Base-by-base conservation (phyloP, 139 green algal genomes). In the Micractinium conductrix region DNA sequence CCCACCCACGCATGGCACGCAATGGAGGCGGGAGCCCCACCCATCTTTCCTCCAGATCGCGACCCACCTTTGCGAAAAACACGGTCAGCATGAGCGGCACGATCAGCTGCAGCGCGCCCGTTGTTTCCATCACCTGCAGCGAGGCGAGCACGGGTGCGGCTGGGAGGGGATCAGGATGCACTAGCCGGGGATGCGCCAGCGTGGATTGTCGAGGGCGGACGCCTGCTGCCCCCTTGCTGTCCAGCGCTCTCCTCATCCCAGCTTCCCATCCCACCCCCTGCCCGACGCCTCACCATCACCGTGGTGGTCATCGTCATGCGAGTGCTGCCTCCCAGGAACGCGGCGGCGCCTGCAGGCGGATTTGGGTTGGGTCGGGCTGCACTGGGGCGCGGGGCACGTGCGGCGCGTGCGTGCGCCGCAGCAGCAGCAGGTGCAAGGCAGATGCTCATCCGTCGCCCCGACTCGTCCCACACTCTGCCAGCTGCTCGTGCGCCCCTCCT, bases 291-390 rank as follows among this genome's bases (percentile, higher is more conserved):
- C 60, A 74, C 67, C 67, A 74, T 42, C 35, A 97, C 92, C 2
- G 86, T 92, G 55, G 93, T 93, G 19, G 91, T 94, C 50, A 97
- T 90, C 30, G 94, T 95, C 93, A 96, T 95, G 53, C 94, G 87
- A 0, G 89, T 95, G 19, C 90, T 85, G 12, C 94, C 94, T 4
- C 90, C 93, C 74, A 97, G 85, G 71, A 89, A 87, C 22, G 89
- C 74, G 10, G 74, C 74, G 6, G 74, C 74, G 16, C 74, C 74
- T 80, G 74, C 48, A 50, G n/a, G 10, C 14, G 48, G 10, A 22
- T 10, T 14, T 10, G 48, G 48, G 48, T 10, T 58, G 81, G 12
- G 88, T 89, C 1, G 63, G 63, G n/a, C 6, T 40, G n/a, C n/a
- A n/a, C n/a, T n/a, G n/a, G n/a, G n/a, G n/a, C n/a, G n/a, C n/a